phyloP scores from a whole-genome alignment of 192 early-diverging fungal genomes.

The Haplosporangium gracile region DNA sequence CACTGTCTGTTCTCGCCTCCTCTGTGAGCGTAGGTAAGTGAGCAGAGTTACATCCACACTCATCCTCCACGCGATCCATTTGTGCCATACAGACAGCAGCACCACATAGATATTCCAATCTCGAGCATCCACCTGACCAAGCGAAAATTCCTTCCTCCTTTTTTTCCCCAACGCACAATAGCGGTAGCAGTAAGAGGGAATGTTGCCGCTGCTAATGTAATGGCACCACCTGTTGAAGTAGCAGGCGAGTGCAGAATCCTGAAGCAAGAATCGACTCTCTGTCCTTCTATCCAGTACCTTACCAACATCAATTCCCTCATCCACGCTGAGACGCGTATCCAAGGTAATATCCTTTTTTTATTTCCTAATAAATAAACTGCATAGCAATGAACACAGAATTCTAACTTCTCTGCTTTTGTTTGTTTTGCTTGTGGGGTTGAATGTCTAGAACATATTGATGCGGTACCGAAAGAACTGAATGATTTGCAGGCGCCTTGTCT shows the following conservation, averaged over 20 bases:
- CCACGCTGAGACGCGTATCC: constrained; percentile 17
- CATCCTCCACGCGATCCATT: background rate
- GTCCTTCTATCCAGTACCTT: constrained; percentile 30
- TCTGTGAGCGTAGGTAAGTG: constrained; percentile 19
- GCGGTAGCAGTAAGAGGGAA: background rate
- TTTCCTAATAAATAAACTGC: background rate
- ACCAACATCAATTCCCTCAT: constrained; percentile 8
- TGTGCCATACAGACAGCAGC: background rate
- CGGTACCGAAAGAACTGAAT: constrained; percentile 13
- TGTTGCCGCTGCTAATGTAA: background rate
- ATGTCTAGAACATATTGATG: constrained; percentile 18
- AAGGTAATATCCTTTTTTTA: constrained; percentile 2
- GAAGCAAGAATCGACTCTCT: constrained; percentile 22
- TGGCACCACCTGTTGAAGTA: too few relatives aligned
- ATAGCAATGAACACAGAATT: background rate
- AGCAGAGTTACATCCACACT: background rate
- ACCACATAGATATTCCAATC: background rate
- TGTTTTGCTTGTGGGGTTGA: background rate
- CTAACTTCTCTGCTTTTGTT: background rate
- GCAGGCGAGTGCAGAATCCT: constrained; percentile 14
- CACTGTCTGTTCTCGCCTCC: constrained; percentile 12
- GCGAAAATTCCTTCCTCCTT: background rate
- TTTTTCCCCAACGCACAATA: background rate
- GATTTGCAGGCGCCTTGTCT: constrained; percentile 10
- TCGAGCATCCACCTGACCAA: constrained; percentile 5